Conservation (phyloP, 768 basidiomycete genomes). For the Tricholoma bakamatsutake region DNA sequence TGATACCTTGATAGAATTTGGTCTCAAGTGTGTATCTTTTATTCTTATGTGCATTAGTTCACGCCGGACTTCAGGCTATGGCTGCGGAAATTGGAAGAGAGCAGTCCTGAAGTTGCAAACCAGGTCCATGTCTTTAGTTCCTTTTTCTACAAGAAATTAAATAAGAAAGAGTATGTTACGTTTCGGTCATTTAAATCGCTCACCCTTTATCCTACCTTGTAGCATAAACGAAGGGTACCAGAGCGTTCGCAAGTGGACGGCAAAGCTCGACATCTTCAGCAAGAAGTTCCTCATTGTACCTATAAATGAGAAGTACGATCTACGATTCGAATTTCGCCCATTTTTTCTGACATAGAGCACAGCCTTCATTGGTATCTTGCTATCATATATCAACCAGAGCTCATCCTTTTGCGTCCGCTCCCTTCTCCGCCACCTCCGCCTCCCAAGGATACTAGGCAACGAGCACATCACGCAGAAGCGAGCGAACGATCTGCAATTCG, state of each 20-base stretch:
- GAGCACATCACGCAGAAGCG: not conserved
- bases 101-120: constrained; percentile 55
- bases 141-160: constrained; percentile 96
- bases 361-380: constrained; percentile 98
- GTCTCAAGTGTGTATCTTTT: constrained; percentile 65
- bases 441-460: constrained; percentile 7
- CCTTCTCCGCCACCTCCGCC: constrained; percentile 8
- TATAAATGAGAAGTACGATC: constrained; percentile 87
- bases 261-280: constrained; percentile 78
- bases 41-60: not conserved
- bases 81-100: constrained; percentile 51
- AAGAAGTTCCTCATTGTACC: constrained; percentile 94
- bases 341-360: not conserved
- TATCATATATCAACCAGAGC: constrained; percentile 83
- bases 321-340: not conserved
- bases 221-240: constrained; percentile 65
- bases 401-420: constrained; percentile 38
- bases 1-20: constrained; percentile 95
- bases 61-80: constrained; percentile 48
- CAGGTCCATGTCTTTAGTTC: constrained; percentile 92
- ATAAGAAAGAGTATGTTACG: constrained; percentile 50
- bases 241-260: constrained; percentile 92
- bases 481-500: not conserved
- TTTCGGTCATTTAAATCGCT: not conserved
- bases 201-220: constrained; percentile 7